Conservation (phyloP, 2,329 filamentous ascomycete genomes). For the Fusarium neocosmosporiellum region DNA sequence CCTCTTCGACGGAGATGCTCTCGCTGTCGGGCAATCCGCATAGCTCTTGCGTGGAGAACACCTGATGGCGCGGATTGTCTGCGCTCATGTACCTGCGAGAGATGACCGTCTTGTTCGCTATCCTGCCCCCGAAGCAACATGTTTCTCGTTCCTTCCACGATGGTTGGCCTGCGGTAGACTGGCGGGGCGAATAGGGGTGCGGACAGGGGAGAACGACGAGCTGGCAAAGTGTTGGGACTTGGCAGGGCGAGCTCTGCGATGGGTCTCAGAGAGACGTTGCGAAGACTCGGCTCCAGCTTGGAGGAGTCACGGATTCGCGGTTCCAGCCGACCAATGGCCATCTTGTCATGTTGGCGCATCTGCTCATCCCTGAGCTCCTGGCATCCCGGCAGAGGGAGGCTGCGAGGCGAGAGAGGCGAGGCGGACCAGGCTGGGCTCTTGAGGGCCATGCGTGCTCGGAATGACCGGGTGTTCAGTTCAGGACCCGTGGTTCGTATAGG, state of each 20-base stretch:
- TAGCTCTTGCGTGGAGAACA: conserved; percentile 24
- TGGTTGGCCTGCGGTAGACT: conserved; percentile 15
- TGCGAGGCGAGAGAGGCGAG: conserved; percentile 36
- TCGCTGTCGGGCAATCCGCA: conserved; percentile 41
- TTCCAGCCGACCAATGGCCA: conserved; percentile 26
- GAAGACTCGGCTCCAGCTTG: conserved; percentile 14
- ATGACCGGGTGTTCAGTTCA: conserved; percentile 18
- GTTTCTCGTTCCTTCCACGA: conserved; percentile 36
- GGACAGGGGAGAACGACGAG: conserved; percentile 33
- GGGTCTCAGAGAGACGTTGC: conserved; percentile 29
- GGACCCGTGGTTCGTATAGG: conserved; percentile 38
- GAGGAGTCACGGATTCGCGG: conserved; percentile 11
- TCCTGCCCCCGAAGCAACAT: conserved; percentile 26
- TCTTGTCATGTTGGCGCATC: conserved; percentile 32
- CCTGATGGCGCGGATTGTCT: conserved; percentile 36
- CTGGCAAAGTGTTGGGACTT: conserved; percentile 14
- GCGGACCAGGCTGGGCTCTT: conserved; percentile 38
- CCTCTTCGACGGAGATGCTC: conserved; percentile 38
- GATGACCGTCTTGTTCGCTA: not conserved
- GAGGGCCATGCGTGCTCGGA: conserved; percentile 22
- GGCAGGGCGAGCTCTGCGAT: conserved; percentile 21
- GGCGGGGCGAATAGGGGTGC: conserved; percentile 28
- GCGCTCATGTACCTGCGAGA: conserved; percentile 17
- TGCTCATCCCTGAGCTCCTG: conserved; percentile 31
- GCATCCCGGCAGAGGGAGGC: conserved; percentile 26